Evolutionary conservation across 148 eudicot genomes (phyloP), one percentile per base, ranked within the genome.

Genomic region (Rhododendron vialii): DNA sequence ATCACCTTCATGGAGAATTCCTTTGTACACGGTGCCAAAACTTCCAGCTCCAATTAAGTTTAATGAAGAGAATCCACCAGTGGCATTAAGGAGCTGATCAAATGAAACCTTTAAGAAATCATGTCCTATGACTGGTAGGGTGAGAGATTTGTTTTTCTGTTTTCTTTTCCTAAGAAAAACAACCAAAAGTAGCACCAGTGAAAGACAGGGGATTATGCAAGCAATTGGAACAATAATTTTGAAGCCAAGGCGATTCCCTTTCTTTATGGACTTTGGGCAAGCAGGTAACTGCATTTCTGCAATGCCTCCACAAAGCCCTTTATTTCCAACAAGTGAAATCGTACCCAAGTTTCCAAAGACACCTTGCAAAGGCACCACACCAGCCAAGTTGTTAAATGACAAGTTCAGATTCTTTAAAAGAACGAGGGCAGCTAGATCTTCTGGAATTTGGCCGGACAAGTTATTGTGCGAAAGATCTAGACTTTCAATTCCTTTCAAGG

Each of bases 291-390:
- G 84, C 18, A 82, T 0, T 63, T 59, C 75, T 41, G 7, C 30
- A 30, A 41, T 41, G 10, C 78, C 85, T 28, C 85, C 85, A 26
- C 85, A 83, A 43, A 83, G 43, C 61, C 48, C 48, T n/a, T 3
- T 41, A 20, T 83, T 83, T 69, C 55, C 85, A 50, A 26, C 17
- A 28, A 84, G 41, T 67, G 85, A 28, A 84, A 33, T 33, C 20
- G 1, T 8, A 26, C 43, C 48, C 33, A 38, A 22, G 80, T 73
- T 84, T 67, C 35, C 14, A 0, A 84, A 84, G 85, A 84, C 28
- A 47, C 80, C 80, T 7, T 43, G 8, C 0, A n/a, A 67, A 17
- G 85, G 85, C 18, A 65, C 85, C 78, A 43, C 85, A 67, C 85
- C 55, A 1, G 0, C 36, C 30, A 83, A 47, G 7, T 47, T 8